Conservation (phyloP, 305 asterid genomes). For the Nicotiana rustica region DNA sequence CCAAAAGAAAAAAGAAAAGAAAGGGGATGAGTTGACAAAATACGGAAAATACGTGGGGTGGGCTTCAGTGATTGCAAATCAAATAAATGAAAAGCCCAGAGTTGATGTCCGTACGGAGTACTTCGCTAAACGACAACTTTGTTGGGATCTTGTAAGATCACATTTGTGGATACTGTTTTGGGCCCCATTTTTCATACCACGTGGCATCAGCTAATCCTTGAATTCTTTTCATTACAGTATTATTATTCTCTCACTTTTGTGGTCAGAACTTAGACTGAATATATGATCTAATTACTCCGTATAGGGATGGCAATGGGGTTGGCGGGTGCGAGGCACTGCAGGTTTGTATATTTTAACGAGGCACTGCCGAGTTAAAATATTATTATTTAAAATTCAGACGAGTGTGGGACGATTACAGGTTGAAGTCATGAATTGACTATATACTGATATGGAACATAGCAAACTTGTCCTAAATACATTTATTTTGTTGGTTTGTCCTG, state of each 20-base stretch:
- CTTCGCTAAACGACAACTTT: slow-evolving; percentile 33
- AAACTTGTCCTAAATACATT: no score
- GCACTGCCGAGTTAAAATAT: no score
- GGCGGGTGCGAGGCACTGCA: no score
- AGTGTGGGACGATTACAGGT: no score
- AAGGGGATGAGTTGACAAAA: neutral
- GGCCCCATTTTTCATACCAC: neutral
- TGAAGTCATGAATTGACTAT: no score
- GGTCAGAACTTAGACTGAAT: neutral
- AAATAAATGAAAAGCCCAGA: slow-evolving; percentile 21
- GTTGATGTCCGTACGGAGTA: slow-evolving; percentile 33
- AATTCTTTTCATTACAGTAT: neutral
- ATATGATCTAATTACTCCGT: slow-evolving; percentile 12
- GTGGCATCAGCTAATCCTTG: slow-evolving; percentile 8
- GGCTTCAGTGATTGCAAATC: slow-evolving; percentile 31
- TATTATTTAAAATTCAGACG: no score
- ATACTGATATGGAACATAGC: no score
- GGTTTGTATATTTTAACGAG: no score
- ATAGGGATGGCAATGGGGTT: no score
- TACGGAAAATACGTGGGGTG: neutral
- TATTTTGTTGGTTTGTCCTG: no score
- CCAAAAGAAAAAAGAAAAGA: neutral
- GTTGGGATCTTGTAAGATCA: slow-evolving; percentile 29
- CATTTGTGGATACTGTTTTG: neutral
- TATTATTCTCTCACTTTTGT: neutral